phyloP scores from a whole-genome alignment of 495 filamentous ascomycete genomes.

The Pseudoneurospora amorphoporcata region DNA sequence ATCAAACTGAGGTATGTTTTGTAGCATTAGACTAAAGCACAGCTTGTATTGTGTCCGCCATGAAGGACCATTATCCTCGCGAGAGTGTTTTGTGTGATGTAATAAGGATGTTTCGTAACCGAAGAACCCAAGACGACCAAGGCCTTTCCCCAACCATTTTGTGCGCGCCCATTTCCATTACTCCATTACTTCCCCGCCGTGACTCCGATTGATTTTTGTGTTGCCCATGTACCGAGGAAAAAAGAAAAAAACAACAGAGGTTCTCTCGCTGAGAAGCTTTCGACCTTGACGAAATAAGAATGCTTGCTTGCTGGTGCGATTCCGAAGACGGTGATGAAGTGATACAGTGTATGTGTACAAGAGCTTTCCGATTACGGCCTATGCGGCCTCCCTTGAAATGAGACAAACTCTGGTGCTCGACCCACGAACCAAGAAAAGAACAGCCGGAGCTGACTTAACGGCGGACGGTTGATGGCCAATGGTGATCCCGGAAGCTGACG shows the following conservation, averaged over 20 bases:
- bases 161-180: not conserved
- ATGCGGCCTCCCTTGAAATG: not conserved
- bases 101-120: not conserved
- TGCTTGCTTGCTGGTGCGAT: not conserved
- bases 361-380: not conserved
- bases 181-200: not conserved
- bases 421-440: not conserved
- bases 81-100: not conserved
- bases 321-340: not conserved
- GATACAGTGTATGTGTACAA: not conserved
- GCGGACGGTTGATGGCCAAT: conserved; percentile 25
- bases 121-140: not conserved
- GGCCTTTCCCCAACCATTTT: not conserved
- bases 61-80: not conserved
- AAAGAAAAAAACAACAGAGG: not conserved
- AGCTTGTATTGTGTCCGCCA: not conserved
- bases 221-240: not conserved
- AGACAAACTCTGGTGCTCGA: not conserved
- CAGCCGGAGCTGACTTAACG: conserved; percentile 10
- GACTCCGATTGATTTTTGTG: not conserved
- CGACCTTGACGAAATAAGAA: not conserved
- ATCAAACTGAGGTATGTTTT: not conserved
- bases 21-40: not conserved
- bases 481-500: conserved; percentile 36
- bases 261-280: not conserved